Base-by-base conservation (phyloP, 2,329 filamentous ascomycete species). In the Claviceps humidiphila region DNA sequence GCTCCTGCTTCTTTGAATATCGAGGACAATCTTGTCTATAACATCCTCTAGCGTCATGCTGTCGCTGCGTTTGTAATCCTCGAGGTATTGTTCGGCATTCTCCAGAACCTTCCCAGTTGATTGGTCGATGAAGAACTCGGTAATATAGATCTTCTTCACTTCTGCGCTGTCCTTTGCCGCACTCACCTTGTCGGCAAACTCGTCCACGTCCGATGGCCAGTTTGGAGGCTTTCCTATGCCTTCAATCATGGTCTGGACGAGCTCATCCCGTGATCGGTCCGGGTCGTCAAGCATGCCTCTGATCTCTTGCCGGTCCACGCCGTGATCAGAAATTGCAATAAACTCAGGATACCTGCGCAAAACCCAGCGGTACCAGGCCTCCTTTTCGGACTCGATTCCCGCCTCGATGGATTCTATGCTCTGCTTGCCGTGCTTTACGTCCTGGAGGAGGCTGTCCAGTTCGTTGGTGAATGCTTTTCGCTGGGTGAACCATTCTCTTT, bases 401-500 rank as follows among this genome's bases (percentile, higher is more conserved):
- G 69, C 67, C 57, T 80, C 76, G 42, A 81, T 71, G 17, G 61
- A 64, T 43, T 67, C 64, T 13, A 78, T 62, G 50, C 69, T 67
- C n/a, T 67, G 60, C 45, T 69, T 68, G 56, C 69, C 64, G 16
- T 68, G 64, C 57, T 70, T 72, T 50, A 72, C 74, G 49, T 74
- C 71, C 5, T 72, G 62, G 55, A 81, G 73, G 46, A 78, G 59
- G 46, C 63, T 62, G 55, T 75, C 73, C 11, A 81, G 66, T 51
- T 75, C 74, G 50, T 70, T 66, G 22, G 78, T 64, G 54, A 81
- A 78, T 7, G 66, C 65, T 34, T 66, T 66, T 37, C 75, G 66
- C 46, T 70, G 68, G 2, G 72, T 67, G 60, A 80, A 79, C 78
- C 78, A 81, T 59, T 77, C 74, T 20, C 58, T 61, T 17, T 63